Base-by-base conservation (phyloP, 805 yeast genomes). In the Myxozyma neotropica region DNA sequence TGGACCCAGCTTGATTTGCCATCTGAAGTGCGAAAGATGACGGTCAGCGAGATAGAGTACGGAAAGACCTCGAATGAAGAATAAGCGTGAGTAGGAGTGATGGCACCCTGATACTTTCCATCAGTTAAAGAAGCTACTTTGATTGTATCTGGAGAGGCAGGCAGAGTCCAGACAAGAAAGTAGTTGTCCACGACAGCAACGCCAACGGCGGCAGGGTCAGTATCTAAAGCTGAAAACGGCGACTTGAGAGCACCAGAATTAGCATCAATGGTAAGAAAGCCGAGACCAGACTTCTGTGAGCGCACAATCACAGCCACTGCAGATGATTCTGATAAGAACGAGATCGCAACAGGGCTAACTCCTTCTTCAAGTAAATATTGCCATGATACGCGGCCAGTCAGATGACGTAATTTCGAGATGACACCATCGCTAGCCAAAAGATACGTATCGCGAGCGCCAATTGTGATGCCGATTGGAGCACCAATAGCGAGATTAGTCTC, bases 371-470 rank as follows among this genome's bases (percentile, higher is more conserved):
- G 51, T 7, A 39, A 21, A 31, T 15, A 40, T 27, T 40, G 36
- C 55, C 54, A 54, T 3, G 46, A 33, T 17, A 58, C 47, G 19
- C 49, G 42, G 23, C 61, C 64, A 8, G 59, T 27, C 4, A 33
- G 38, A 17, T 17, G 38, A 15, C 59, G 58, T 0, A 63, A 26
- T 24, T 39, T 48, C n/a, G 24, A 31, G 8, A 59, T 36, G 19
- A 26, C 27, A 17, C 67, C 67, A 12, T 42, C 31, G 52, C 62
- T 55, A 15, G 45, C 57, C 29, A 63, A 39, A 19, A 56, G 42
- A 36, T 27, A 33, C 1, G 46, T 52, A n/a, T 61, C 60, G 7
- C 51, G 46, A 12, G 39, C 23, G 33, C 21, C 50, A 21, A 48
- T 47, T 26, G 49, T 50, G 15, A 49, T 56, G 31, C 39, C 35